These are phyloP conservation scores for Lipomyces mesembrius DNA, from an alignment of 805 yeast species.

Conservation along the genomic window DNA sequence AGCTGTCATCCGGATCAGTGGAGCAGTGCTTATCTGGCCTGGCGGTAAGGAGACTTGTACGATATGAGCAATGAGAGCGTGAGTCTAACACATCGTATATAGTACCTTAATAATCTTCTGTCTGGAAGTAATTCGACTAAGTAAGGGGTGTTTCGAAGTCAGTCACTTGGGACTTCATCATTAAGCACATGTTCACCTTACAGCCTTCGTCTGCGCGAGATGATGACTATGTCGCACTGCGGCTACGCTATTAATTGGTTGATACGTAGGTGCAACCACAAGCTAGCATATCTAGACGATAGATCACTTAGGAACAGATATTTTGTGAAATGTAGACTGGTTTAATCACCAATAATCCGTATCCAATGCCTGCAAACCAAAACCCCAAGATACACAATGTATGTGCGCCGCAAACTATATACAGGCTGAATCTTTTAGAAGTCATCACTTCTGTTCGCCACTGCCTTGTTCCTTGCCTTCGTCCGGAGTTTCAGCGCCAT, in stretches of 20 bases:
- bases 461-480: background rate
- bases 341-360: background rate
- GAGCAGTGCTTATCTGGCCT: constrained; percentile 19
- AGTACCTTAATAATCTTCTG: background rate
- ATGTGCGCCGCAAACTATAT: background rate
- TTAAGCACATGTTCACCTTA: background rate
- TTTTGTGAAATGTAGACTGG: background rate
- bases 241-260: too few relatives aligned
- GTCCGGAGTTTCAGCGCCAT: background rate
- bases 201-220: too few relatives aligned
- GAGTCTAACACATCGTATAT: background rate
- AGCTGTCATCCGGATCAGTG: constrained; percentile 6
- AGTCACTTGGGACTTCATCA: background rate
- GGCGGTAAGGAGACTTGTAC: background rate
- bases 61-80: background rate
- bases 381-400: background rate
- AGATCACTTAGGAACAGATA: too few relatives aligned
- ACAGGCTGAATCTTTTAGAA: background rate
- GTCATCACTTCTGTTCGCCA: background rate
- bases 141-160: background rate
- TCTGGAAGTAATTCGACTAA: background rate
- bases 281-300: too few relatives aligned
- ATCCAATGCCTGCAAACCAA: background rate
- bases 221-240: too few relatives aligned
- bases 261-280: too few relatives aligned